Conservation (phyloP, 2,329 filamentous ascomycete species). For the Exophiala xenobiotica region DNA sequence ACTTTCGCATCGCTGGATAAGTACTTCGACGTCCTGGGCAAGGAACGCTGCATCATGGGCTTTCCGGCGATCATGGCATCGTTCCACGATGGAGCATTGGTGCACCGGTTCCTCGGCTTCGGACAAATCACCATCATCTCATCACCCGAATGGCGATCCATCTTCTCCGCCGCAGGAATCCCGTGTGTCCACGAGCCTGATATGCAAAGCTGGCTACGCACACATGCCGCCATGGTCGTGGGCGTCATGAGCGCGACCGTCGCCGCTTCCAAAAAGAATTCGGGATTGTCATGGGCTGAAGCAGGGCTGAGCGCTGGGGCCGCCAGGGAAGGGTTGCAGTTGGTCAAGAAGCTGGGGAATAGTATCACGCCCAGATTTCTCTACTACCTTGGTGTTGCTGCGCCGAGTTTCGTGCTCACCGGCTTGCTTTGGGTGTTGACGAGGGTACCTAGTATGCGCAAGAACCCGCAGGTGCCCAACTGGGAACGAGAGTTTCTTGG, state of each 20-base stretch:
- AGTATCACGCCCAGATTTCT: conserved; percentile 8
- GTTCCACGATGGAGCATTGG: conserved; percentile 8
- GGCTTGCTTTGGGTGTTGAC: conserved; percentile 10
- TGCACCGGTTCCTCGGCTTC: conserved; percentile 8
- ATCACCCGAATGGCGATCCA: conserved; percentile 13
- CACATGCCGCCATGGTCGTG: conserved; percentile 14
- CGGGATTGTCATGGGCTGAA: conserved; percentile 11
- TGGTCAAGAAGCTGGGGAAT: conserved; percentile 11
- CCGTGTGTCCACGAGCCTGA: conserved; percentile 14
- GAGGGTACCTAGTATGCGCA: conserved; percentile 10
- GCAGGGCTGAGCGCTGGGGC: conserved; percentile 5
- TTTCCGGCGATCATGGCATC: conserved; percentile 12
- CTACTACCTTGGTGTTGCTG: conserved; percentile 12
- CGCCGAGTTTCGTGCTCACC: conserved; percentile 13
- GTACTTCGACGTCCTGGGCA: conserved; percentile 12
- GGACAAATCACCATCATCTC: conserved; percentile 13
- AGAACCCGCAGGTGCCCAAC: conserved; percentile 12
- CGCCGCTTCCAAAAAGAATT: conserved; percentile 12
- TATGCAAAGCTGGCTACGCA: conserved; percentile 19
- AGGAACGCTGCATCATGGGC: conserved; percentile 14
- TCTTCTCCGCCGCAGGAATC: conserved; percentile 16
- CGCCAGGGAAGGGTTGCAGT: conserved; percentile 2
- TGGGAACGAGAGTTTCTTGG: conserved; percentile 13
- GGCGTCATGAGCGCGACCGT: conserved; percentile 11
- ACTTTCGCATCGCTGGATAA: conserved; percentile 11